These are phyloP conservation scores for Aspergillus pseudonomiae DNA, from an alignment of 2,329 filamentous ascomycete species.

Conservation along the genomic window DNA sequence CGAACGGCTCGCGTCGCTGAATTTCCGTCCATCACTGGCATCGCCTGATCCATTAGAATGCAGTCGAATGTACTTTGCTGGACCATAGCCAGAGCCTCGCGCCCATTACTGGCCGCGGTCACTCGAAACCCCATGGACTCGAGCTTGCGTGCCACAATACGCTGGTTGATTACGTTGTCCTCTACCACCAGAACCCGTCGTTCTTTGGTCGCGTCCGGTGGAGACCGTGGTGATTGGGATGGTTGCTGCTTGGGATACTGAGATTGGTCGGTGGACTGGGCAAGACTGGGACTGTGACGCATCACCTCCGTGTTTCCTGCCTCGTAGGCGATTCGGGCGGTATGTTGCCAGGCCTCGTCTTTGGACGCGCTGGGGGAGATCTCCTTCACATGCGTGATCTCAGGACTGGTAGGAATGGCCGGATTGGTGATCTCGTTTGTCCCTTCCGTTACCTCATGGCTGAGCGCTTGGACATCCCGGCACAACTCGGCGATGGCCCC, in stretches of 20 bases:
- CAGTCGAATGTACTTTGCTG: slow-evolving; percentile 54
- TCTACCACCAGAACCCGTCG: slow-evolving; percentile 45
- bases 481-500: slow-evolving; percentile 22
- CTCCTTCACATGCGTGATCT: slow-evolving; percentile 16
- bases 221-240: neutral
- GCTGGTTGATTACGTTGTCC: slow-evolving; percentile 49
- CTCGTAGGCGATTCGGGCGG: slow-evolving; percentile 13
- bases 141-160: slow-evolving; percentile 42
- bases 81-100: slow-evolving; percentile 48
- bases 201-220: neutral
- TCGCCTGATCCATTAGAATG: slow-evolving; percentile 80
- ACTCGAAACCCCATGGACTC: slow-evolving; percentile 39
- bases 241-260: neutral
- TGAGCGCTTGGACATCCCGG: slow-evolving; percentile 21
- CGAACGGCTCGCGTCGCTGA: slow-evolving; percentile 72
- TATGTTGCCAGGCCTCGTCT: slow-evolving; percentile 15
- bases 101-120: slow-evolving; percentile 41
- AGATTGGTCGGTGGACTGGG: neutral
- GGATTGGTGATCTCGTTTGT: slow-evolving; percentile 16
- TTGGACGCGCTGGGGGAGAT: slow-evolving; percentile 4
- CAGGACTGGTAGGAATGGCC: slow-evolving; percentile 18
- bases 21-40: slow-evolving; percentile 82
- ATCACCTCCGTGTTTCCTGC: neutral
- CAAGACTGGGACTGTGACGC: neutral
- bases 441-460: slow-evolving; percentile 21